Evolutionary conservation across 164 flowering plant species (phyloP), one percentile per base, ranked within the genome.

Genomic region (Aristolochia fimbriata): DNA sequence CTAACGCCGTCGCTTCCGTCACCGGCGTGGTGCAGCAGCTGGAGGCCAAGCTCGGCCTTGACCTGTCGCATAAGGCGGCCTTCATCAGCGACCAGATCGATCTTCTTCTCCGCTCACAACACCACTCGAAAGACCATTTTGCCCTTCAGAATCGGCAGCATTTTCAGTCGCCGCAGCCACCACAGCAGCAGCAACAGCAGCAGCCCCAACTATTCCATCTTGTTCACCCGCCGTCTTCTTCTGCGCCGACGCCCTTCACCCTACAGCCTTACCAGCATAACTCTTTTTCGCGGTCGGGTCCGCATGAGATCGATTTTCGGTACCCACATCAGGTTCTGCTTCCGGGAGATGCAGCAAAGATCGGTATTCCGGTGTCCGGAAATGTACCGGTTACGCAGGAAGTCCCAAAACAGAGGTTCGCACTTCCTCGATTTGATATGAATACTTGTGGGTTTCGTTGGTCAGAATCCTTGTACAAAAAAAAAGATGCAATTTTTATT

Each of bases 41-140:
- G 31, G 80, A 83, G 57, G 73, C 80, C 31, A 77, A 83, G 60
- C 72, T 86, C 62, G 93, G 96, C 59, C 55, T 74, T 3, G 77
- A 80, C 71, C 77, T 86, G 30, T 65, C 86, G 21, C 76, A 84
- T 76, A 84, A 82, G 63, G 62, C 77, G 37, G 73, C 68, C 59
- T 83, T 86, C 78, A 86, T 83, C 27, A 64, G 85, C 5, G 73
- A 67, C 70, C 93, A 80, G 74, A 79, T 88, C 78, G 58, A 54
- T 48, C 74, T 71, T 59, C 68, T 80, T 55, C 69, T 72, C 71
- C 83, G 70, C 61, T 64, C 41, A 71, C 58, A 5, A 52, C 33
- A 17, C 55, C 30, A 3, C 59, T 67, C 49, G 16, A 58, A 62
- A 17, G 69, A 62, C 75, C 75, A 66, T 61, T 70, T 66, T 59